Evolutionary conservation across 805 yeast genomes (phyloP).

Genomic region (Lachancea lanzarotensis): DNA sequence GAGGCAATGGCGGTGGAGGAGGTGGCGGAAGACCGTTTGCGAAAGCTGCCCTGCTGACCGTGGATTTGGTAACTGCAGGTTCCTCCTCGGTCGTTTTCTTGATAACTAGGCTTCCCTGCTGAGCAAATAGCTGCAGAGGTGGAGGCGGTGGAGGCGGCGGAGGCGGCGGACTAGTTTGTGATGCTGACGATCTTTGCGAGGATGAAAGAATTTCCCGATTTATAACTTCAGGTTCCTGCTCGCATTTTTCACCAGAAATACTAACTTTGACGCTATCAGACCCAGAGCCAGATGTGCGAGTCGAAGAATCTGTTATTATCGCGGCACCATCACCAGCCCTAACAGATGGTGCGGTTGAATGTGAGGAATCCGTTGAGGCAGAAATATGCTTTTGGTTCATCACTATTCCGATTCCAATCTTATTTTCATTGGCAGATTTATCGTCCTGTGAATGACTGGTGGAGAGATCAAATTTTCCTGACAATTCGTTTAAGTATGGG

Average conservation of each 20-base stretch:
- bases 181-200: not conserved
- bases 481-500: constrained; percentile 24
- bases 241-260: too few species aligned
- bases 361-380: not conserved
- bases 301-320: too few species aligned
- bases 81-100: not conserved
- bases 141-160: constrained; percentile 13
- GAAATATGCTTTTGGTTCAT: not conserved
- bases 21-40: constrained; percentile 9
- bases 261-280: too few species aligned
- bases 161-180: not conserved
- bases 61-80: too few species aligned
- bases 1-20: constrained; percentile 21
- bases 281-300: too few species aligned
- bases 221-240: too few species aligned
- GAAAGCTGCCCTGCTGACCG: not conserved
- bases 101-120: not conserved
- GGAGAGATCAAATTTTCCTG: constrained; percentile 13
- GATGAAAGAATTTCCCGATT: too few species aligned
- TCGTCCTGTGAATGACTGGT: too few species aligned
- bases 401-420: constrained; percentile 5
- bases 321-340: too few species aligned
- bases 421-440: not conserved
- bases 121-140: constrained; percentile 4
- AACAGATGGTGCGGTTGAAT: not conserved